Evolutionary conservation across 2,329 filamentous ascomycete species (phyloP).

Genomic region (Xylaria sp.): DNA sequence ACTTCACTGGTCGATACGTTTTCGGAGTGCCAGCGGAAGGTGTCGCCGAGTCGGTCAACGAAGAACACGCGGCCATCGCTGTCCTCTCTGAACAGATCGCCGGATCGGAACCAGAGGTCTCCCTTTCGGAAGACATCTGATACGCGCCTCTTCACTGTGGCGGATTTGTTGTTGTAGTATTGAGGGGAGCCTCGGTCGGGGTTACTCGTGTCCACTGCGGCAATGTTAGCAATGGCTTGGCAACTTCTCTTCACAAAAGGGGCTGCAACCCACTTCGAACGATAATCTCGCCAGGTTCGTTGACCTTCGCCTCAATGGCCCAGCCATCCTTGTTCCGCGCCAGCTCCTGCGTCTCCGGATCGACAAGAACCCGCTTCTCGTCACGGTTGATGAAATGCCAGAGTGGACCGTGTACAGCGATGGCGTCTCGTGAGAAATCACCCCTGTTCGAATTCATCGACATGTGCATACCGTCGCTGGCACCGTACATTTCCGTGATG

Average conservation of each 20-base stretch:
- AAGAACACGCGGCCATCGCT: conserved; percentile 62
- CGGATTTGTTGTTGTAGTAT: conserved; percentile 57
- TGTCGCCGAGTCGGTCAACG: conserved; percentile 63
- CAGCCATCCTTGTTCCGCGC: conserved; percentile 60
- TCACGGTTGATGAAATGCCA: conserved; percentile 48
- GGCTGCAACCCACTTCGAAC: conserved; percentile 40
- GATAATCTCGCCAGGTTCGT: conserved; percentile 66
- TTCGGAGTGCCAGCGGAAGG: conserved; percentile 59
- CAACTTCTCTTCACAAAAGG: not conserved
- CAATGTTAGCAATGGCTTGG: not conserved
- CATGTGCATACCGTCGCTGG: conserved; percentile 62
- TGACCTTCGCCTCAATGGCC: conserved; percentile 55
- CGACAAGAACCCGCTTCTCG: conserved; percentile 62
- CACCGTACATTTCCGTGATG: conserved; percentile 70
- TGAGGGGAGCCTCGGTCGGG: conserved; percentile 51
- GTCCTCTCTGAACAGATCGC: conserved; percentile 58
- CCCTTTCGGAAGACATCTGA: conserved; percentile 59
- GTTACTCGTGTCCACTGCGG: conserved; percentile 37
- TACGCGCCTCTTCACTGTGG: conserved; percentile 59
- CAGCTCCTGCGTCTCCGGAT: conserved; percentile 62
- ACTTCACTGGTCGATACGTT: conserved; percentile 44
- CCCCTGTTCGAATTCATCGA: conserved; percentile 54
- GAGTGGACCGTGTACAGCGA: conserved; percentile 64
- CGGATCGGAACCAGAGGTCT: conserved; percentile 62
- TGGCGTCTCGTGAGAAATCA: conserved; percentile 54